Evolutionary conservation across 2,329 filamentous ascomycete species (phyloP), one percentile per base, ranked within the genome.

Genomic region (Magnaporthiopsis incrustans): DNA sequence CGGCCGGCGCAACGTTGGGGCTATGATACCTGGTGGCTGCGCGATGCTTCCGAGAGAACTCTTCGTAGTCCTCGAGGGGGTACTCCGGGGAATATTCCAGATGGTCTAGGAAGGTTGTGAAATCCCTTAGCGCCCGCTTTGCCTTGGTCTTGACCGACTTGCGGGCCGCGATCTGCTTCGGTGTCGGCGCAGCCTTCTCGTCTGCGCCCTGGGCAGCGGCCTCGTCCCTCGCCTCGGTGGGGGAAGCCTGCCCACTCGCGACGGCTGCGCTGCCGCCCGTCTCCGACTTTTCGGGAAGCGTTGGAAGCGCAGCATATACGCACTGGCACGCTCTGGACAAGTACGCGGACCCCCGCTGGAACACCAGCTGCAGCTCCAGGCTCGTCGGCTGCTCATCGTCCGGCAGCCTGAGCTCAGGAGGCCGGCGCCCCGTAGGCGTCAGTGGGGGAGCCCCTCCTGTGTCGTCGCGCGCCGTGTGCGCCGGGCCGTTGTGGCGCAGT

Each of bases 1-100:
- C 61, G 30, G 26, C 22, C 8, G 61, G 22, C 38, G 44, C 44
- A 2, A 50, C 61, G 53, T 57, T 57, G 44, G 53, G 44, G 18
- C 57, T 25, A 5, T 27, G 33, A 56, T 38, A 27, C 60, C 56
- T 33, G 56, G 27, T 38, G 26, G 30, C 56, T 5, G 30, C 25
- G 56, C 56, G 30, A 32, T 58, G 32, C 65, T 84, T 84, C 58
- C 82, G 76, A 33, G 77, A 78, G 68, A 83, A 85, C 27, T 84
- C 82, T 66, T 86, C 83, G 25, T 81, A 83, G 32, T 85, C 76
- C 59, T 86, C 82, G 59, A 83, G 75, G 10, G 88, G 83, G 57
- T 90, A 74, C 61, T 89, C 84, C 0, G 90, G 89, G 0, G 91
- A 90, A 75, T 95, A 95, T 70, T 95, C 89, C 67, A 95, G 87